Conservation (phyloP, 495 filamentous ascomycete species). For the Mycothermus thermophilus region DNA sequence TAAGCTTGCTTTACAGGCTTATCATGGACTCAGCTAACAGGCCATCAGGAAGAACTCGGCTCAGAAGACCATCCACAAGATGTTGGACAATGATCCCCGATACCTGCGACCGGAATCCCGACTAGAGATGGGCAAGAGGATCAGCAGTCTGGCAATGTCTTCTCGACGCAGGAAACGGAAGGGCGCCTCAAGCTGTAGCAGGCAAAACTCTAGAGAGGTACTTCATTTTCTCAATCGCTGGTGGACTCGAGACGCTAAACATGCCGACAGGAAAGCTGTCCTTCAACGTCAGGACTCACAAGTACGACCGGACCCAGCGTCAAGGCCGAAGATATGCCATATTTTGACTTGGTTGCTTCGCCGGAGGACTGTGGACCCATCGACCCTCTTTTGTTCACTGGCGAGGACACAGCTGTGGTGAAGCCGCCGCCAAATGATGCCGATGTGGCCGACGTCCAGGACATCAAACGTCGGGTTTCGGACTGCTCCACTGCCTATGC, state of each 20-base stretch:
- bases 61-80: slow-evolving; percentile 33
- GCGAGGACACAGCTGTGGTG: no score
- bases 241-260: neutral
- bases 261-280: slow-evolving; percentile 2
- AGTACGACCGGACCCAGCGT: slow-evolving; percentile 6
- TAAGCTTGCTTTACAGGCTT: slow-evolving; percentile 2
- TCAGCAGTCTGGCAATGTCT: slow-evolving; percentile 17
- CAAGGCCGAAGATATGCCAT: slow-evolving; percentile 3
- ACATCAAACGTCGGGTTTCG: slow-evolving; percentile 14
- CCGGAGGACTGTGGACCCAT: neutral
- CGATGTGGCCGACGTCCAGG: slow-evolving; percentile 1
- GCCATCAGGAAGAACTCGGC: slow-evolving; percentile 30
- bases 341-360: slow-evolving; percentile 6
- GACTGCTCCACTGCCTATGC: slow-evolving; percentile 18
- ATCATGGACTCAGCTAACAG: slow-evolving; percentile 1
- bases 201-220: neutral
- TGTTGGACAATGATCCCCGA: slow-evolving; percentile 34
- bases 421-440: no score
- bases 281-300: slow-evolving; percentile 3
- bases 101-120: slow-evolving; percentile 33
- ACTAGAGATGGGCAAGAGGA: slow-evolving; percentile 27
- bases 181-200: neutral
- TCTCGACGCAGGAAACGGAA: slow-evolving; percentile 8
- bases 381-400: no score
- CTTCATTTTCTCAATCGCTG: neutral